Percentiles rank a stretch among this genome's conserved stretches.
Evolutionary conservation across 176 grass and related monocot species (phyloP).

Genomic region (Areca catechu): DNA sequence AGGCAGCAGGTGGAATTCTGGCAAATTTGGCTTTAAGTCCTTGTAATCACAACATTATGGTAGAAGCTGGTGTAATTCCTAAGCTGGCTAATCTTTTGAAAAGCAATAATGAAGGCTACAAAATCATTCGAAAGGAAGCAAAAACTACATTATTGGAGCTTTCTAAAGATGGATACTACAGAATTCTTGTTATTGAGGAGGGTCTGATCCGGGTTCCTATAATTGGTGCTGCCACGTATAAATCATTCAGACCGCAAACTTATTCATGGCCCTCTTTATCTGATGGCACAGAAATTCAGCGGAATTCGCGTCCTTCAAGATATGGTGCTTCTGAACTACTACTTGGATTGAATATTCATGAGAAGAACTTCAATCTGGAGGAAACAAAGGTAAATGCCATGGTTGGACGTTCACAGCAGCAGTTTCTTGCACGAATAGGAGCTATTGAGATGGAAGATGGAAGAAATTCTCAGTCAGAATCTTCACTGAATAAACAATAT

Average conservation of each 20-base stretch:
- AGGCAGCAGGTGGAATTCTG: slow-evolving; percentile 47
- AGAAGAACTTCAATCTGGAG: slow-evolving; percentile 34
- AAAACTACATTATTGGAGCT: slow-evolving; percentile 44
- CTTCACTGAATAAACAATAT: slow-evolving; percentile 30
- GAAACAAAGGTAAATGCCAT: slow-evolving; percentile 56
- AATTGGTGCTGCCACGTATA: slow-evolving; percentile 51
- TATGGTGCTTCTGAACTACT: slow-evolving; percentile 72
- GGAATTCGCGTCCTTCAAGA: slow-evolving; percentile 43
- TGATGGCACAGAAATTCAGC: slow-evolving; percentile 57
- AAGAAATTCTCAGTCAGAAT: slow-evolving; percentile 34
- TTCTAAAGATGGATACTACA: slow-evolving; percentile 34
- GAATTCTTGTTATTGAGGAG: slow-evolving; percentile 51
- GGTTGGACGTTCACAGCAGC: slow-evolving; percentile 63
- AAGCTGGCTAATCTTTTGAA: slow-evolving; percentile 49
- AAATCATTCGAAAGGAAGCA: slow-evolving; percentile 56
- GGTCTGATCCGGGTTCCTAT: slow-evolving; percentile 57
- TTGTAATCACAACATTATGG: slow-evolving; percentile 36
- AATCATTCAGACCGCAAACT: slow-evolving; percentile 44
- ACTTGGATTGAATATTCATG: slow-evolving; percentile 43
- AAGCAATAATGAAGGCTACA: slow-evolving; percentile 46
- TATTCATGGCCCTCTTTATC: slow-evolving; percentile 70
- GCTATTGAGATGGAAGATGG: slow-evolving; percentile 58
- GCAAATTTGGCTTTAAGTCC: slow-evolving; percentile 49
- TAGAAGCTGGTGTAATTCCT: slow-evolving; percentile 52
- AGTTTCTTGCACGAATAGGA: slow-evolving; percentile 60